Evolutionary conservation across 169 alveolate species (phyloP).

Genomic region (Neospora caninum): DNA sequence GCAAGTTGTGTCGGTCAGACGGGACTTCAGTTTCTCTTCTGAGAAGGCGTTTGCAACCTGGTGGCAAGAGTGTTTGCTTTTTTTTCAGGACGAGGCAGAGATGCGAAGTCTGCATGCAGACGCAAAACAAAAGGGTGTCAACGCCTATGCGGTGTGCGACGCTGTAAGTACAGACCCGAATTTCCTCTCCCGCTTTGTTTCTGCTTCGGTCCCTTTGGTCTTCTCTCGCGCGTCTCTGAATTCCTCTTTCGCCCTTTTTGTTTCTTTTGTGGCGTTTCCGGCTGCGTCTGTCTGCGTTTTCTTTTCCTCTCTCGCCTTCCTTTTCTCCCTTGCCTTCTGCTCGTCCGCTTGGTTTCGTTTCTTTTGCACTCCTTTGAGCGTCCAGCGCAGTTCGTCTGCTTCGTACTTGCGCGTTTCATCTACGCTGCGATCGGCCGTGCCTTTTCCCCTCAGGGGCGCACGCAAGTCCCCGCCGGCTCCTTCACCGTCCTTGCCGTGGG

Average conservation of each 20-base stretch:
- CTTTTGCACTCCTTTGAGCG: no score
- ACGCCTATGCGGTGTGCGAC: constrained; percentile 78
- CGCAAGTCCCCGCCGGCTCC: constrained; percentile 82
- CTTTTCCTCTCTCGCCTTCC: no score
- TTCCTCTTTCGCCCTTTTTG: no score
- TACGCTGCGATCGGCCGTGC: no score
- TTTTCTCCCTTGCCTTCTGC: no score
- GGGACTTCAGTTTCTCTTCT: neutral
- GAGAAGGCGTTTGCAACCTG: neutral
- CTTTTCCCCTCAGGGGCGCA: constrained; percentile 66
- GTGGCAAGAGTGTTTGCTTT: neutral
- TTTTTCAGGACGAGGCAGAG: constrained; percentile 71
- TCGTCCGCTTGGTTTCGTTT: no score
- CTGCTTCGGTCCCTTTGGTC: neutral
- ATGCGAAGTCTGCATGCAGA: constrained; percentile 70
- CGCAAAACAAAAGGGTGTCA: constrained; percentile 75
- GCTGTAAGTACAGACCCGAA: constrained; percentile 72
- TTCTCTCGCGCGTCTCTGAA: neutral
- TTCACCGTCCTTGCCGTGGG: constrained; percentile 86
- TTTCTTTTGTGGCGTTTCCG: no score
- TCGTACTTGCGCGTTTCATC: no score
- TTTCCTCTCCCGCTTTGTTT: neutral
- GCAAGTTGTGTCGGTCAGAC: neutral
- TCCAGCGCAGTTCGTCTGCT: no score
- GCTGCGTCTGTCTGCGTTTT: no score